A percentile compares a stretch with the other conserved stretches of the same genome.
These are phyloP conservation scores for Chlorella sp. DNA, from an alignment of 139 green algal species.

Conservation along the genomic window DNA sequence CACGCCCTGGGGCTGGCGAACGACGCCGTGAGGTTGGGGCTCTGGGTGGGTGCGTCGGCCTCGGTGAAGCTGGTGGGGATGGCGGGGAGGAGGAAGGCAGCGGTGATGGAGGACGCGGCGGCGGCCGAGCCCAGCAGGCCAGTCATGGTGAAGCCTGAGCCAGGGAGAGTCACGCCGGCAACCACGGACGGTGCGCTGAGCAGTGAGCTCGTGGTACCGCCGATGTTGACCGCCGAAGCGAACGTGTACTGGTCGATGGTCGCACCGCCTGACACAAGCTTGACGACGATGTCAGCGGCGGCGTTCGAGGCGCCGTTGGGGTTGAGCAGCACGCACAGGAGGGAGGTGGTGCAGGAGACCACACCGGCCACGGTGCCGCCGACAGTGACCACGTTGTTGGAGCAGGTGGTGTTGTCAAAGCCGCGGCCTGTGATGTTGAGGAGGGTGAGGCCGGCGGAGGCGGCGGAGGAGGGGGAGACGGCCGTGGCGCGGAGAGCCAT, in stretches of 20 bases:
- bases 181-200: not conserved
- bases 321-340: not conserved
- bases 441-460: not conserved
- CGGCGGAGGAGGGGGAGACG: not conserved
- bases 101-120: not conserved
- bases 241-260: not conserved
- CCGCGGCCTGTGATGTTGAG: slow-evolving; percentile 11
- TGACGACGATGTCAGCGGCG: not conserved
- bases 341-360: not conserved
- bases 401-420: slow-evolving; percentile 14
- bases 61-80: not conserved
- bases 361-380: not conserved
- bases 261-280: not conserved
- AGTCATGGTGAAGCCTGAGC: not conserved
- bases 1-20: not conserved
- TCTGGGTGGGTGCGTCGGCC: not conserved
- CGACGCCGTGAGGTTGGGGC: not conserved
- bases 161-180: not conserved
- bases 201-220: not conserved
- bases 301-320: not conserved
- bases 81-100: not conserved
- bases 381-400: slow-evolving; percentile 15
- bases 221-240: not conserved
- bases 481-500: not conserved
- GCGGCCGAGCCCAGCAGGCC: not conserved